Base-by-base conservation (phyloP, 129 eudicot species). In the Kitagawia praeruptora region DNA sequence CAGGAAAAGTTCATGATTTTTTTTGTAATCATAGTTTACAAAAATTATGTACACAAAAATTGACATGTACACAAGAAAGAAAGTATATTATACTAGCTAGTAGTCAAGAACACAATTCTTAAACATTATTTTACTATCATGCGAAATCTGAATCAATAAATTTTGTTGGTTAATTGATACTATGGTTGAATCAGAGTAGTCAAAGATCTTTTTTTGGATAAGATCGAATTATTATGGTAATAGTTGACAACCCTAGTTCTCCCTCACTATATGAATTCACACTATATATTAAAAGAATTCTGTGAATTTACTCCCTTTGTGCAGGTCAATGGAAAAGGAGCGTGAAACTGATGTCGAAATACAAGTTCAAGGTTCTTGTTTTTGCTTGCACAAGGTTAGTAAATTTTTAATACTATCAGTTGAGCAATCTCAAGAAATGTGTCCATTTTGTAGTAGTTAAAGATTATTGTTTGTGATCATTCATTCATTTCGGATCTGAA, bases 351-450 rank as follows among this genome's bases (percentile, higher is more conserved):
- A 93, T 84, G 98, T 91, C 74, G 80, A 82, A 48, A 81, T 93
- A 39, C 87, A 73, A 63, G 89, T 93, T 76, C 88, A 85, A 77
- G 93, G 61, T 61, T 77, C 91, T 15, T 74, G 78, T 77, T 91
- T 93, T 80, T 84, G 80, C 75, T 77, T 91, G 74, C 98, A 93
- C 77, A 93, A 91, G 98, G 97, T 88, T 56, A 56, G 37, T 58
- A 61, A 58, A 0, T 31, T 5, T 38, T 2, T 34, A 3, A 3
- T 38, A 18, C 5, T 70, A 39, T 8, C 46, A 70, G 4, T 37
- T 39, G 18, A 2, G 8, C 8, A 6, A 14, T 67, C 23, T 28
- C 15, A 5, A 34, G 37, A 67, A 67, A 15, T 67, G 34, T 25
- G 37, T 61, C 15, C 15, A 2, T 0, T 56, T 21, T 23, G 10